Conservation (phyloP, 2,329 filamentous ascomycete genomes). For the Colletotrichum higginsianum region DNA sequence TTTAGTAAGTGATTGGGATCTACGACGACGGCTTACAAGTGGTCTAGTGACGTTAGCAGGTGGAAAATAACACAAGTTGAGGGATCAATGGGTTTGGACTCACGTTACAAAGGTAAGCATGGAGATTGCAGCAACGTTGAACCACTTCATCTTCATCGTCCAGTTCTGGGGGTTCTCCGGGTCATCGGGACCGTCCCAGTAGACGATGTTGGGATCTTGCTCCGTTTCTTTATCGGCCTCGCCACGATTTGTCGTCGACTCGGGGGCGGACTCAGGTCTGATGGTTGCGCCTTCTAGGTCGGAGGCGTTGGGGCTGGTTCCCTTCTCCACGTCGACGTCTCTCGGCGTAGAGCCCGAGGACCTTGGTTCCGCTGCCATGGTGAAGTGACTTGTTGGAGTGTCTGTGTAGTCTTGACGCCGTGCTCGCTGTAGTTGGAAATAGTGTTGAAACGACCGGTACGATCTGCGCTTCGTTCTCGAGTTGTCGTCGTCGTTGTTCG, state of each 20-base stretch:
- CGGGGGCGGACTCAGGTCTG: conserved; percentile 21
- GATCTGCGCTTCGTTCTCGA: background rate
- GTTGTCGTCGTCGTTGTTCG: background rate
- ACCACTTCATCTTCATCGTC: conserved; percentile 63
- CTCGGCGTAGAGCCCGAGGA: conserved; percentile 15
- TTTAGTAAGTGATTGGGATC: too few relatives aligned
- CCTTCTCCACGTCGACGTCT: conserved; percentile 31
- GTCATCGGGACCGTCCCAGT: conserved; percentile 73
- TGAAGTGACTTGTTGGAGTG: background rate
- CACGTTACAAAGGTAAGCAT: conserved; percentile 43
- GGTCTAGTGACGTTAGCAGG: conserved; percentile 42
- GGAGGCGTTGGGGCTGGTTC: conserved; percentile 12
- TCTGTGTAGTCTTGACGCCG: background rate
- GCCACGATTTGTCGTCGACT: background rate
- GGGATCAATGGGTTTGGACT: background rate
- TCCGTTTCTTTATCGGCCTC: conserved; percentile 15
- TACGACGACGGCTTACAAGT: conserved; percentile 25
- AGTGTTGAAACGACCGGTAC: too few relatives aligned
- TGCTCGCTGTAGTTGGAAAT: background rate
- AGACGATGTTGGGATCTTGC: conserved; percentile 57
- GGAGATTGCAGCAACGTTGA: conserved; percentile 53
- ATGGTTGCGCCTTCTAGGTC: conserved; percentile 36
- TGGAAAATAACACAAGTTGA: background rate
- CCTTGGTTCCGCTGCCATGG: conserved; percentile 14
- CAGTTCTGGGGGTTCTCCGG: conserved; percentile 79